Evolutionary conservation across 352 stramenopile genomes (phyloP).

Genomic region (Pythium phragmitis): DNA sequence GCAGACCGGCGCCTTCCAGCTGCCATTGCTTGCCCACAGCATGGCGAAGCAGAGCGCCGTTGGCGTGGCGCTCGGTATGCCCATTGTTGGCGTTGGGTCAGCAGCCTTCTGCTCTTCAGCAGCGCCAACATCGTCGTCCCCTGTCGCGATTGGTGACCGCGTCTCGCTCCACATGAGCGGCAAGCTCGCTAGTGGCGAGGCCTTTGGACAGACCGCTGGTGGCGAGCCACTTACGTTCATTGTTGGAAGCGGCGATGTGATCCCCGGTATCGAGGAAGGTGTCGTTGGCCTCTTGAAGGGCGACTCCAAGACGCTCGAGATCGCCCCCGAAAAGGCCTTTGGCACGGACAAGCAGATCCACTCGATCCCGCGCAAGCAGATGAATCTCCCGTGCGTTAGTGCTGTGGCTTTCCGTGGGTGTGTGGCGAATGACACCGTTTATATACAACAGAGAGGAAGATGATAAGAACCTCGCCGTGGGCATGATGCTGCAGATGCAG

Average conservation of each 20-base stretch:
- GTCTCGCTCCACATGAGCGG: constrained; percentile 70
- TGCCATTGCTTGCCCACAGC: constrained; percentile 18
- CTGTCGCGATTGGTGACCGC: constrained; percentile 59
- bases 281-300: constrained; percentile 68
- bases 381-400: constrained; percentile 55
- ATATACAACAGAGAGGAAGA: constrained; percentile 39
- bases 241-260: constrained; percentile 65
- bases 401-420: background rate
- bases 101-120: constrained; percentile 28
- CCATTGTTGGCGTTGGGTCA: constrained; percentile 15
- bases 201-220: constrained; percentile 51
- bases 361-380: constrained; percentile 64
- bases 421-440: background rate
- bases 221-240: constrained; percentile 66
- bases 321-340: constrained; percentile 67
- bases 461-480: constrained; percentile 62
- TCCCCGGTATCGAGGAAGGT: constrained; percentile 68
- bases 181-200: constrained; percentile 55
- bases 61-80: constrained; percentile 7
- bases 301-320: constrained; percentile 58
- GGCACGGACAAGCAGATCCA: constrained; percentile 60
- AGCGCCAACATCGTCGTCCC: constrained; percentile 19
- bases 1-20: constrained; percentile 20
- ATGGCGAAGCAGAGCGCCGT: background rate
- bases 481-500: constrained; percentile 56